Evolutionary conservation across 345 rosid species (phyloP).

Genomic region (Hibiscus trionum): DNA sequence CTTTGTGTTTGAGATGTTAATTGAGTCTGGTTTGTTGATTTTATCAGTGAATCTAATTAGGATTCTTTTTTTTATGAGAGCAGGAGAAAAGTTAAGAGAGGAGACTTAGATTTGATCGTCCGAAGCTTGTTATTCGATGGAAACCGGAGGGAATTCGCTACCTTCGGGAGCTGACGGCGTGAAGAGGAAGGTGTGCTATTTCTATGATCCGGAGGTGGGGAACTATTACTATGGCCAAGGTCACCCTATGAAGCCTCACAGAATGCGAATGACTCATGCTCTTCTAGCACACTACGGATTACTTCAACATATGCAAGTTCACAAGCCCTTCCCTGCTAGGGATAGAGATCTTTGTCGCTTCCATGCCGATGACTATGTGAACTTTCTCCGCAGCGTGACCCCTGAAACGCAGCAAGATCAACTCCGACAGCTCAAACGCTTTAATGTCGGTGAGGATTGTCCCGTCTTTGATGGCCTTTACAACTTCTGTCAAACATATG

Average conservation of each 20-base stretch:
- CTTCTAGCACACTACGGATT: constrained; percentile 47
- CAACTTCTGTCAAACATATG: constrained; percentile 60
- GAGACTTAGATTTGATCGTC: background rate
- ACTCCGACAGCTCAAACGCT: constrained; percentile 56
- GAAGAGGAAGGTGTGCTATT: constrained; percentile 58
- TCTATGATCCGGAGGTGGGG: constrained; percentile 64
- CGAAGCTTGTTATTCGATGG: constrained; percentile 24
- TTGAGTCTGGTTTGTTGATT: background rate
- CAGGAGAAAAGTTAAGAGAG: background rate
- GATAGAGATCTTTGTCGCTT: constrained; percentile 70
- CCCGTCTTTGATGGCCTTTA: constrained; percentile 67
- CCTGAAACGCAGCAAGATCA: constrained; percentile 73
- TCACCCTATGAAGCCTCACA: constrained; percentile 62
- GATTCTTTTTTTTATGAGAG: background rate
- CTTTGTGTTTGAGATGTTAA: background rate
- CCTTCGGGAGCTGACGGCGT: constrained; percentile 53
- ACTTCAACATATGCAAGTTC: constrained; percentile 65
- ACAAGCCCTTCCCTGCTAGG: constrained; percentile 54
- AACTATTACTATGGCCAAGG: constrained; percentile 61
- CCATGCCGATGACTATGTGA: constrained; percentile 60
- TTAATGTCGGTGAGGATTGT: constrained; percentile 70
- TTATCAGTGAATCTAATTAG: background rate
- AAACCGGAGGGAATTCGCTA: constrained; percentile 49
- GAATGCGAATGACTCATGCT: constrained; percentile 57
- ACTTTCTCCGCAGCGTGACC: constrained; percentile 53